Percentiles rank a stretch among this genome's conserved stretches.
phyloP scores from a whole-genome alignment of 2,329 filamentous ascomycete species.

The Blastomyces gilchristii region DNA sequence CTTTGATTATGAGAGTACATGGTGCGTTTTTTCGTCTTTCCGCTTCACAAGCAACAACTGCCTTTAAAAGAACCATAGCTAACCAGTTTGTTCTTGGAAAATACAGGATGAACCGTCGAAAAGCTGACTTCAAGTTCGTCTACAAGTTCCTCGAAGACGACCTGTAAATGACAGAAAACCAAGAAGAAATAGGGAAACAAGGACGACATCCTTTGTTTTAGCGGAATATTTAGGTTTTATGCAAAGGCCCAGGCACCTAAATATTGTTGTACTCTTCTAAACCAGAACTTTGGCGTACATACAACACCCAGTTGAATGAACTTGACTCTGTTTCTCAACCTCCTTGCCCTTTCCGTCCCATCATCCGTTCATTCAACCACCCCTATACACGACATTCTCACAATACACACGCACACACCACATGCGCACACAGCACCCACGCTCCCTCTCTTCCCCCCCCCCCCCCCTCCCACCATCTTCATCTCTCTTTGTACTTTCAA shows the following conservation, averaged over 20 bases:
- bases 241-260: neutral
- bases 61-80: neutral
- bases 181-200: no score
- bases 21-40: slow-evolving; percentile 48
- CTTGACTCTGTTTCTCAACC: neutral
- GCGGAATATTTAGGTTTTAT: slow-evolving; percentile 1
- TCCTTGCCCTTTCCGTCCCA: neutral
- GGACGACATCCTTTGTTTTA: no score
- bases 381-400: neutral
- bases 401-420: neutral
- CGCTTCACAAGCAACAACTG: neutral
- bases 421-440: neutral
- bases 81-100: neutral
- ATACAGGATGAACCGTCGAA: slow-evolving; percentile 90
- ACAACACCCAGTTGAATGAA: neutral
- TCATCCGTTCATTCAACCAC: neutral
- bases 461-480: neutral
- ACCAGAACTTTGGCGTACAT: neutral
- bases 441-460: neutral
- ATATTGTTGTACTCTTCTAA: neutral
- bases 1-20: slow-evolving; percentile 98
- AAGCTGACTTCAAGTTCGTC: slow-evolving; percentile 95
- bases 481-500: neutral
- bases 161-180: slow-evolving; percentile 40
- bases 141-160: slow-evolving; percentile 98